These are phyloP conservation scores for Backusella tuberculispora DNA, from an alignment of 192 early-diverging fungal species.

Conservation along the genomic window DNA sequence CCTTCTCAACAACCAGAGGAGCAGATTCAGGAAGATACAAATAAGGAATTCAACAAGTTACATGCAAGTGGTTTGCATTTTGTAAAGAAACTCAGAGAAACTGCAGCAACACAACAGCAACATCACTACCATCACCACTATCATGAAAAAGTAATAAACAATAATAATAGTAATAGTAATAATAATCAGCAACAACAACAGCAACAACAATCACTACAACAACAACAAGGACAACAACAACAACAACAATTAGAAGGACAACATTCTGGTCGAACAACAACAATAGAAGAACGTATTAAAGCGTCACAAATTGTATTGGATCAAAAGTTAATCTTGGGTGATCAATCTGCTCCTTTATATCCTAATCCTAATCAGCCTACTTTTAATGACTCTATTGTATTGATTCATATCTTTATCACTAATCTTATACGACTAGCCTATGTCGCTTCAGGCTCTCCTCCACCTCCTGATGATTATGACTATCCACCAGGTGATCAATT, in stretches of 20 bases:
- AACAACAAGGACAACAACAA: too few relatives aligned
- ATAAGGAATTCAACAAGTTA: constrained; percentile 13
- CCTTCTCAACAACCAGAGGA: constrained; percentile 5
- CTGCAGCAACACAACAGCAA: neutral
- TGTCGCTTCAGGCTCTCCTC: constrained; percentile 62
- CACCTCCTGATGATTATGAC: constrained; percentile 62
- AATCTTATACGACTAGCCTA: constrained; percentile 59
- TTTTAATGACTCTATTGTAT: constrained; percentile 53
- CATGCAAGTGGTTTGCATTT: constrained; percentile 29
- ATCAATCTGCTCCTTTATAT: constrained; percentile 56
- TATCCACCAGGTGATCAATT: constrained; percentile 50
- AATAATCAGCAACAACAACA: neutral
- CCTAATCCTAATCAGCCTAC: constrained; percentile 62
- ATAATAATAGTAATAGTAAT: neutral
- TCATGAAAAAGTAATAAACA: neutral
- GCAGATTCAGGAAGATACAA: neutral
- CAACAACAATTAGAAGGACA: too few relatives aligned
- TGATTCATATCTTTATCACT: constrained; percentile 54
- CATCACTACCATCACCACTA: neutral
- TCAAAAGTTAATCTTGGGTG: constrained; percentile 37
- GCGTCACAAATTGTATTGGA: constrained; percentile 13
- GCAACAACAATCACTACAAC: too few relatives aligned
- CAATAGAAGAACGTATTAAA: constrained; percentile 33
- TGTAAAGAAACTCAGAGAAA: constrained; percentile 35
- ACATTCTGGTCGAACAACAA: neutral